Base-by-base conservation (phyloP, 352 stramenopile genomes). In the Pythium volutum region DNA sequence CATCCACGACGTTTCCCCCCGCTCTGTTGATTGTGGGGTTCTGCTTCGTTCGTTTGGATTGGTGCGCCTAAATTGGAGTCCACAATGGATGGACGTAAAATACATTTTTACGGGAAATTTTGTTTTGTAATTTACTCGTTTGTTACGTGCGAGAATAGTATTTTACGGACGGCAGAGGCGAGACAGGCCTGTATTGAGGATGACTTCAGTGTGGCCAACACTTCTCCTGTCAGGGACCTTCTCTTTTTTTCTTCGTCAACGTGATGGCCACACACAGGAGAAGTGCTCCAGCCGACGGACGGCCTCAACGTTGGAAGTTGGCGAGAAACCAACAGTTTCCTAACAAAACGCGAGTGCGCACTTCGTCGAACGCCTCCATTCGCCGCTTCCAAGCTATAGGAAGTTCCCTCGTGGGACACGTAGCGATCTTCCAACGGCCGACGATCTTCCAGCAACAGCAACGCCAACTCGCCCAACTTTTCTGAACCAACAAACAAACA, bases 211-310 rank as follows among this genome's bases (percentile, higher is more conserved):
- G 31, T 11, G 39, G 22, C 43, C 39, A 26, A 29, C 53, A 52
- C 53, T 60, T 60, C 53, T 27, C 22, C 43, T 50, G 34, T 36
- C 41, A 2, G 46, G 15, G 22, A 12, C 46, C 29, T 42, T 55
- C 27, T 26, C 46, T 53, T 53, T 53, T 33, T 47, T 26, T 29
- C 11, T 18, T 55, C 51, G 31, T 58, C 53, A 60, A 45, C 39
- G 41, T 50, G 52, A 60, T 60, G 53, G 38, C 31, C 34, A 26
- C 39, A 31, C 41, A 10, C 15, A n/a, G 3, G 46, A 36, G 23
- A 33, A 53, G 25, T 23, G 7, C 31, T 11, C 27, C 8, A 7
- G 10, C 45, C 20, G 6, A 31, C 45, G 45, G 45, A n/a, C n/a
- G n/a, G n/a, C n/a, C 11, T 20, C 18, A 29, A 51, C 45, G 22